Evolutionary conservation across 2,329 filamentous ascomycete genomes (phyloP), one percentile per base, ranked within the genome.

Genomic region (Fusarium palustre): DNA sequence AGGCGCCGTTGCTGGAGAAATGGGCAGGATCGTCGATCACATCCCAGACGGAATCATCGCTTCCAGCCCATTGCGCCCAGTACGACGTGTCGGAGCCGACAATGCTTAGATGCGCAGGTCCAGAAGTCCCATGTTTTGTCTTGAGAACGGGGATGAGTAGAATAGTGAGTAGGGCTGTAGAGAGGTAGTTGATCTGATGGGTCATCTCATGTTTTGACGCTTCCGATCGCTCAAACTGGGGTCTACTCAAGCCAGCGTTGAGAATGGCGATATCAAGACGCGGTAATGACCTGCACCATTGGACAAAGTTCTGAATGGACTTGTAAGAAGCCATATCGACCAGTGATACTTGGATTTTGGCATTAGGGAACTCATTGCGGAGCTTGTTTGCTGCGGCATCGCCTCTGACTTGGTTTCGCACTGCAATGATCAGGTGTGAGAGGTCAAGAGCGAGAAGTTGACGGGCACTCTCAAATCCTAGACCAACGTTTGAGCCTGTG

Each of bases 401-500:
- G 7, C 85, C 85, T 55, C 79, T 83, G 4, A 71, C 42, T 1
- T 69, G 55, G 3, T 78, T 82, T 1, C 85, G 83, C 1, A 85
- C 83, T 6, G 81, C 83, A 9, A 87, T 69, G 60, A 87, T 81
- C 11, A 87, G 69, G 39, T 78, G 79, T 1, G 80, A 80, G 12
- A 85, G 72, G 0, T 76, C 72, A 7, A 81, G 75, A 2, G 71
- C 65, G 1, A 83, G 78, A 36, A 87, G 77, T 53, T 85, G 83
- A 0, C 75, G 74, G 10, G 80, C 77, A 3, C 80, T 76, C 68
- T 86, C 83, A 24, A 83, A 77, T 1, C 86, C 85, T 0, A 88
- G 76, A 0, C 86, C 86, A 1, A 73, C 74, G 59, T 85, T 87
- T 30, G 81, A 76, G 4, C 86, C 86, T 0, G 85, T 86, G 8